Base-by-base conservation (phyloP, 352 stramenopile species). In the Phytophthora uliginosa region DNA sequence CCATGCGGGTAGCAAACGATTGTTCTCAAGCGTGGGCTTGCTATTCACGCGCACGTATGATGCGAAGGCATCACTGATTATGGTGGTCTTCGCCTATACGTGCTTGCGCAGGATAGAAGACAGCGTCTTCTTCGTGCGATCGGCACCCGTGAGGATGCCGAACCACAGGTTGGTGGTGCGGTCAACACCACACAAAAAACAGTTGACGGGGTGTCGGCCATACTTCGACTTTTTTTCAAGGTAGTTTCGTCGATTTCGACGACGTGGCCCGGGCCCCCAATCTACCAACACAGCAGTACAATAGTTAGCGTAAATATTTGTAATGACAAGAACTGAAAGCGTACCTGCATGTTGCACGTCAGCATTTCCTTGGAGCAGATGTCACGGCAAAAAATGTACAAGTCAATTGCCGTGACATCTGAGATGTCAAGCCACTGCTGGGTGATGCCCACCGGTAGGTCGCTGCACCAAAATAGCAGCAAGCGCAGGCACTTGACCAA, bases 1-100 rank as follows among this genome's bases (percentile, higher is more conserved):
- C 3, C 63, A 66, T 73, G 38, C 38, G 34, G 12, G 7, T 3
- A 77, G 15, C 2, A 57, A 17, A 4, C 10, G 57, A 31, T 73
- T 73, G 53, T 66, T 77, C 24, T 61, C 57, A 1, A 77, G 59
- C 8, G 63, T 77, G 36, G 73, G 58, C n/a, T 59, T 36, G 6
- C 36, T 63, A n/a, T 59, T 51, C 24, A 36, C 45, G 10, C 17
- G 67, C 0, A 72, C 66, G 56, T 78, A 82, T 1, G 63, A 66
- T 0, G 24, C 34, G 22, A 76, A 78, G 34, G 33, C 65, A 53
- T 82, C 63, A 8, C 28, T 50, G 18, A 48, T 45, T 17, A 63
- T 63, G 42, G 57, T 65, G 4, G 58, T 34, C 7, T 22, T 24
- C 7, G 58, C 45, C 20, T 56, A 57, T 0, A 50, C n/a, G 59